phyloP scores from a whole-genome alignment of 306 rosid species.

The Glycine soja region DNA sequence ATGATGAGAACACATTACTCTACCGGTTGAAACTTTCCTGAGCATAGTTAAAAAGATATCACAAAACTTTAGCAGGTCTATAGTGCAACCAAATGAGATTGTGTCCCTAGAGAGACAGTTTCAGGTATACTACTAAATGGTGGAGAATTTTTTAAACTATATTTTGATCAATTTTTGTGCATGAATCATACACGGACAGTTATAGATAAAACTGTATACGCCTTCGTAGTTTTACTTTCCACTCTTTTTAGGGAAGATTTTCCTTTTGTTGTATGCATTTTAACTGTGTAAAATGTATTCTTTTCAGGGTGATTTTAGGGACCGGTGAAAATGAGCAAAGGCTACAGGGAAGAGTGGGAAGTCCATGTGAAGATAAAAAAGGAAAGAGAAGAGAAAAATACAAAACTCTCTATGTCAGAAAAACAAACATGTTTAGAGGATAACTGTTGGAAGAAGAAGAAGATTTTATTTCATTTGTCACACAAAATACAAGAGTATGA shows the following conservation, averaged over 20 bases:
- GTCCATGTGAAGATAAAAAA: no score
- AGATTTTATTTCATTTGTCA: no score
- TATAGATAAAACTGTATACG: constrained; percentile 9
- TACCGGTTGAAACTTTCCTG: constrained; percentile 60
- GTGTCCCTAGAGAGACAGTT: constrained; percentile 26
- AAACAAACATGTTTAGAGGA: no score
- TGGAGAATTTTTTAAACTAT: neutral
- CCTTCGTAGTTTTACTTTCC: constrained; percentile 38
- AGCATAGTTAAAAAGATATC: constrained; percentile 31
- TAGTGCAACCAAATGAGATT: neutral
- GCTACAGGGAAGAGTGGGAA: no score
- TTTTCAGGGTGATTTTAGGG: neutral
- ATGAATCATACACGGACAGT: neutral
- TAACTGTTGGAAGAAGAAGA: no score
- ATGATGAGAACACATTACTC: constrained; percentile 67
- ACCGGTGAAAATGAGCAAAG: neutral
- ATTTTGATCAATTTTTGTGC: neutral
- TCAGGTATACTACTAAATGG: neutral
- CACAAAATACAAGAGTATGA: no score
- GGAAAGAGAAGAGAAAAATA: no score
- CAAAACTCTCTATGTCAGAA: no score
- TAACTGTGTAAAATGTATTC: neutral
- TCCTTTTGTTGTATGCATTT: constrained; percentile 14
- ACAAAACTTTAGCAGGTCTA: constrained; percentile 1
- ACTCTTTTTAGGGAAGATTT: neutral